Base-by-base conservation (phyloP, 164 flowering plant species). In the Chimonanthus salicifolius region DNA sequence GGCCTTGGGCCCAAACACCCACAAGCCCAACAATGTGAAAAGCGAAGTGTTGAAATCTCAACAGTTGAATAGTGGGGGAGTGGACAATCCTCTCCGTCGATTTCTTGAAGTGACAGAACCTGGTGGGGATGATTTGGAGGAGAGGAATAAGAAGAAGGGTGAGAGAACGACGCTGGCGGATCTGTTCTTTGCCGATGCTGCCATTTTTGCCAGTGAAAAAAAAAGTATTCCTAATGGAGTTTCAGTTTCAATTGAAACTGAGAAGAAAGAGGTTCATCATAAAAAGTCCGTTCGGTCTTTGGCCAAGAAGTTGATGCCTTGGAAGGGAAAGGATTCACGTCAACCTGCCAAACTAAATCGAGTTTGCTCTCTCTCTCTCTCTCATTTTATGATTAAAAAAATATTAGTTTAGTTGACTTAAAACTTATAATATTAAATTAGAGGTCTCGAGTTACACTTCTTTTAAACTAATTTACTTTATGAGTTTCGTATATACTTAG, bases 91-190 rank as follows among this genome's bases (percentile, higher is more conserved):
- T 2, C 60, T 68, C 21, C 71, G 68, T 33, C 72, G 48, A 13
- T 73, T 67, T 33, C 58, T 70, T 5, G 74, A 76, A 45, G 48
- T 62, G 6, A 51, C 76, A 5, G 69, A 62, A 46, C 47, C 71
- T 11, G 60, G 67, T n/a, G n/a, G 4, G 11, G 81, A 70, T 6
- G 8, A 7, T 5, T 73, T 33, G 69, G 63, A 48, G 8, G 80
- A 80, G 20, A 77, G 64, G 65, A 79, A 72, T 74, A 83, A 71
- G 72, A 44, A 60, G 18, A 64, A 47, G 16, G 69, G 69, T 6
- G 48, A 45, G 58, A 87, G 91, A 72, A 86, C 78, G 9, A 90
- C 95, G 3, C 82, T 90, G 4, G 92, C 92, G 3, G 95, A 90
- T 50, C 83, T 90, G 67, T 88, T 90, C 79, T 76, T 73, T 4